These are phyloP conservation scores for Cyanodermella asteris DNA, from an alignment of 2,329 filamentous ascomycete genomes.

Conservation along the genomic window DNA sequence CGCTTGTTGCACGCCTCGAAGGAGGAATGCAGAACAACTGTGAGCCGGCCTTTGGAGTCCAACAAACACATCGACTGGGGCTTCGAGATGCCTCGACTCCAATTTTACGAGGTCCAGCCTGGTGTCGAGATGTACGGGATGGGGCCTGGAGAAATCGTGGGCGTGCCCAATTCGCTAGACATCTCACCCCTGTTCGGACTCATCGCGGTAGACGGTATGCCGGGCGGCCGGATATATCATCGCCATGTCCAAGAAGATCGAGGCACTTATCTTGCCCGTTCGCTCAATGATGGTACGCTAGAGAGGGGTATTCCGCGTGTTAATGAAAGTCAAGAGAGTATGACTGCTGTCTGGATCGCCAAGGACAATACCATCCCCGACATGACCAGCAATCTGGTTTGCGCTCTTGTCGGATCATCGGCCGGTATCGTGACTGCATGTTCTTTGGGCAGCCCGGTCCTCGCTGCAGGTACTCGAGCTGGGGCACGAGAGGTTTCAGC, in stretches of 20 bases:
- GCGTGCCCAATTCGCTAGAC: slow-evolving; percentile 70
- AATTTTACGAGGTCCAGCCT: slow-evolving; percentile 57
- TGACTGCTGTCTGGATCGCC: slow-evolving; percentile 73
- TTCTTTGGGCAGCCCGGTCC: slow-evolving; percentile 46
- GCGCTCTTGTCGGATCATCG: slow-evolving; percentile 65
- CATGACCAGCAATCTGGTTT: slow-evolving; percentile 54
- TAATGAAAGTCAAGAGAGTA: slow-evolving; percentile 44
- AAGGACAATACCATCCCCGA: slow-evolving; percentile 54
- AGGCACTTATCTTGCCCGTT: slow-evolving; percentile 49
- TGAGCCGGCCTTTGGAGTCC: slow-evolving; percentile 54
- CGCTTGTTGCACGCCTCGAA: slow-evolving; percentile 66
- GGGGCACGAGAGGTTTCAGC: slow-evolving; percentile 53
- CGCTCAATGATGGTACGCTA: slow-evolving; percentile 37
- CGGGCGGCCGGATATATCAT: slow-evolving; percentile 61
- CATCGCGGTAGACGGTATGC: slow-evolving; percentile 67
- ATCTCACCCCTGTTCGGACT: slow-evolving; percentile 70
- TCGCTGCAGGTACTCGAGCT: no score
- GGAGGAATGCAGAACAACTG: slow-evolving; percentile 55
- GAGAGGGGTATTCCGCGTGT: slow-evolving; percentile 57
- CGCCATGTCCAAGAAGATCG: slow-evolving; percentile 51
- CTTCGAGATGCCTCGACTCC: slow-evolving; percentile 50
- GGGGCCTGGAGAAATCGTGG: slow-evolving; percentile 52
- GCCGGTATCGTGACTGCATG: slow-evolving; percentile 66
- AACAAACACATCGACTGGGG: slow-evolving; percentile 70
- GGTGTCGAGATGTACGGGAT: slow-evolving; percentile 56